phyloP scores from a whole-genome alignment of 2,329 filamentous ascomycete species.

The Aschersonia sp. region DNA sequence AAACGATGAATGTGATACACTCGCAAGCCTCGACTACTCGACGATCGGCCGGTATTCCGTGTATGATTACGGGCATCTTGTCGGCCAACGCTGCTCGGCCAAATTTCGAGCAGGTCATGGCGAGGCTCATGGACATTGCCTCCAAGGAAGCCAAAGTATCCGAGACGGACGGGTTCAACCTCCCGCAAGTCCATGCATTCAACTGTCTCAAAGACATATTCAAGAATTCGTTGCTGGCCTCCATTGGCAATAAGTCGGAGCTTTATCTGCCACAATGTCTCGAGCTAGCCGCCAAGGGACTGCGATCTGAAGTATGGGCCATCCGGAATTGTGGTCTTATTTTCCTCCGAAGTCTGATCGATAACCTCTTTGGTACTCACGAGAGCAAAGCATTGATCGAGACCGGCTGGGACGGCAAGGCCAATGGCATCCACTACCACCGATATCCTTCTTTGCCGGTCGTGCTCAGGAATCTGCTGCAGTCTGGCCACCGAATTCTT shows the following conservation, averaged over 20 bases:
- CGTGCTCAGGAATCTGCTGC: conserved; percentile 49
- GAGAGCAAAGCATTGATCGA: conserved; percentile 52
- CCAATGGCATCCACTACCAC: conserved; percentile 52
- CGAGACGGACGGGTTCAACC: conserved; percentile 46
- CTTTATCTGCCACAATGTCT: conserved; percentile 59
- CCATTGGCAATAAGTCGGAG: conserved; percentile 59
- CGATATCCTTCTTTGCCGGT: conserved; percentile 51
- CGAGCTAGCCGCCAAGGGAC: conserved; percentile 62
- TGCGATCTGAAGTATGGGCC: conserved; percentile 78
- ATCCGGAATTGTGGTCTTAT: conserved; percentile 89
- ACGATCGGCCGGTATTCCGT: conserved; percentile 81
- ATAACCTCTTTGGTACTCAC: conserved; percentile 60
- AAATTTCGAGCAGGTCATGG: conserved; percentile 51
- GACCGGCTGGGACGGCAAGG: conserved; percentile 48
- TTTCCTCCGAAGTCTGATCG: conserved; percentile 73
- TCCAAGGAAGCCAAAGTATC: conserved; percentile 34
- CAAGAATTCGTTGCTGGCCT: conserved; percentile 63
- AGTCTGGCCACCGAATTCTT: conserved; percentile 31
- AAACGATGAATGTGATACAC: conserved; percentile 55
- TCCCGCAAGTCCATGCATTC: conserved; percentile 87
- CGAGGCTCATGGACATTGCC: conserved; percentile 45
- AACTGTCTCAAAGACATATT: conserved; percentile 91
- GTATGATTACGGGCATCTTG: conserved; percentile 70
- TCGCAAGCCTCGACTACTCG: conserved; percentile 71
- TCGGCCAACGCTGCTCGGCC: conserved; percentile 45